Percentiles rank a stretch among this genome's conserved stretches.
These are phyloP conservation scores for Botrytis galanthina DNA, from an alignment of 2,329 filamentous ascomycete species.

Conservation along the genomic window DNA sequence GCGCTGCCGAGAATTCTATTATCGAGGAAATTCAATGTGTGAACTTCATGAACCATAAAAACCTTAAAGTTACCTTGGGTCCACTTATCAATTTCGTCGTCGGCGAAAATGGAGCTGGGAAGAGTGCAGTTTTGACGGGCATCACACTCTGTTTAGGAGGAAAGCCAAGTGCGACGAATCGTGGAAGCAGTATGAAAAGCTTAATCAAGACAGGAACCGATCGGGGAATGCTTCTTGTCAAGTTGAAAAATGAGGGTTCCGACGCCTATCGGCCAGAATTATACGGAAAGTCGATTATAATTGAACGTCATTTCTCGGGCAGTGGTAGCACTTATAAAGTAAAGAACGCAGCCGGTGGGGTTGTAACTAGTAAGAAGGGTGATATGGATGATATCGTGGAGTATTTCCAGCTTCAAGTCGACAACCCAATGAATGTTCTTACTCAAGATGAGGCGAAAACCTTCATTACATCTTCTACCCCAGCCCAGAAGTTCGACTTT, in stretches of 20 bases:
- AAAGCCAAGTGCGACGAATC: conserved; percentile 89
- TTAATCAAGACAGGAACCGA: conserved; percentile 90
- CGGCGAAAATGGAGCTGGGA: conserved; percentile 95
- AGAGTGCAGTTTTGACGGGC: conserved; percentile 91
- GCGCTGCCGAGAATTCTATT: conserved; percentile 77
- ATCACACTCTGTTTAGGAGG: conserved; percentile 92
- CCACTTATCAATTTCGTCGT: conserved; percentile 98
- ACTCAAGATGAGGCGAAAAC: conserved; percentile 94
- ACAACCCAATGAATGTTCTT: conserved; percentile 93
- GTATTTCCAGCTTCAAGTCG: conserved; percentile 88
- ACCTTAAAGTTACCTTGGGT: conserved; percentile 79
- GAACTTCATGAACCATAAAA: conserved; percentile 96
- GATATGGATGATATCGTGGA: conserved; percentile 93
- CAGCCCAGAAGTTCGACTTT: conserved; percentile 89
- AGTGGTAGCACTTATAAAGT: conserved; percentile 77
- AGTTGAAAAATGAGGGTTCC: conserved; percentile 85
- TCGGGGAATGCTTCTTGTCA: conserved; percentile 72
- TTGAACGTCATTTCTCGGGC: conserved; percentile 85
- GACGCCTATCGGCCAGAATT: conserved; percentile 79
- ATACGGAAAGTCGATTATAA: conserved; percentile 80
- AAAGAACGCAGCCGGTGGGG: conserved; percentile 67
- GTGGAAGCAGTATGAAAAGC: conserved; percentile 82
- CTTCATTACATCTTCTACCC: conserved; percentile 82
- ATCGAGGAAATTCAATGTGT: conserved; percentile 82
- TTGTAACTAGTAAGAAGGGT: conserved; percentile 77